Evolutionary conservation across 148 eudicot genomes (phyloP), one percentile per base, ranked within the genome.

Genomic region (Spergularia bocconei): DNA sequence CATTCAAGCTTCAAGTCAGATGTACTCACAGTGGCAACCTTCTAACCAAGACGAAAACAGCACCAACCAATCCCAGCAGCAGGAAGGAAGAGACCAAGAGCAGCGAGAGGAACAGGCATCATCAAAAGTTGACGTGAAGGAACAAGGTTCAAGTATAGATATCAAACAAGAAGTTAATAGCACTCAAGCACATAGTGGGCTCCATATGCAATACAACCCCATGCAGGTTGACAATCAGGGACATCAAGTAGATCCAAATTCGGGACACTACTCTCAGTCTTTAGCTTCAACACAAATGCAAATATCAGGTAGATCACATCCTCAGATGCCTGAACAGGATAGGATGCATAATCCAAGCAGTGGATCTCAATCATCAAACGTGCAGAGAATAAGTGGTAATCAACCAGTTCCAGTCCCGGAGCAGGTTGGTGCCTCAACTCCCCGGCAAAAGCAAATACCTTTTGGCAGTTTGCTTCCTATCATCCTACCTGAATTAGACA

Each of bases 381-480:
- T 79, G 80, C 91, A 84, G 54, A 85, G 81, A 63, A 73, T 71
- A 69, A 53, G 41, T 72, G 69, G 44, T 75, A 85, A 73, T 75
- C 92, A 83, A 76, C 87, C 81, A 78, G 76, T 82, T 21, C 63
- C 85, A 59, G 76, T 76, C 36, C 65, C 82, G 48, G 86, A 85
- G 76, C 94, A 84, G 81, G 77, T 70, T 54, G 81, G 73, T 71
- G 84, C 76, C 70, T 23, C 88, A 44, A 14, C 79, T 29, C 87
- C 86, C 74, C 84, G 84, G 75, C 83, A 82, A 36, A 92, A 85
- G 68, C 96, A 89, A 81, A 96, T 95, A 68, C 92, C 99, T 7
- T 92, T 95, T 83, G 99, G 90, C 72, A 76, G 86, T 81, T 81
- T 95, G 81, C 89, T 95, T 67, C 99, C 99, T 39, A 83, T 89